A percentile compares a stretch with the other conserved stretches of the same genome.
Conservation (phyloP, 1,139 yeast species). For the Pichia sp. region DNA sequence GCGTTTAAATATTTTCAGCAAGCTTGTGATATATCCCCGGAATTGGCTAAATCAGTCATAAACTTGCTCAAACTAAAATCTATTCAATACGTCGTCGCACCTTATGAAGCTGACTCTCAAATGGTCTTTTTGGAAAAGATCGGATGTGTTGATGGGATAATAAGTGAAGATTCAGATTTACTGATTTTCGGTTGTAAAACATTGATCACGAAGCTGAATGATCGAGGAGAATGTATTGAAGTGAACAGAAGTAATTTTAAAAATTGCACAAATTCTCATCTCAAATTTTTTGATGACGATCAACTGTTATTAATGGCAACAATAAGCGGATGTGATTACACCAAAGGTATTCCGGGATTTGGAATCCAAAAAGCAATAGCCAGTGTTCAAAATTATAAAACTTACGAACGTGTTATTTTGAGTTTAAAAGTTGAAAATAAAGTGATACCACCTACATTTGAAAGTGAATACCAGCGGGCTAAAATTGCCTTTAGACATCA, state of each 20-base stretch:
- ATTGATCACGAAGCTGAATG: conserved; percentile 75
- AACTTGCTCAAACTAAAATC: conserved; percentile 53
- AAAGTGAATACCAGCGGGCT: conserved; percentile 56
- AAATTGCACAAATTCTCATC: conserved; percentile 38
- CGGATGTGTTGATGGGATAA: conserved; percentile 74
- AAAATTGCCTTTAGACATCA: conserved; percentile 78
- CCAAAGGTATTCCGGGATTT: conserved; percentile 73
- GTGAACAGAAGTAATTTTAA: conserved; percentile 48
- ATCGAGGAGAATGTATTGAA: conserved; percentile 67
- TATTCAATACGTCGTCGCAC: conserved; percentile 82
- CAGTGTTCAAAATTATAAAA: conserved; percentile 43
- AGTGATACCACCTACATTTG: conserved; percentile 49
- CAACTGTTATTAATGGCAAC: conserved; percentile 76
- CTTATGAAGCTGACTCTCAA: conserved; percentile 98
- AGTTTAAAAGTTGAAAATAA: conserved; percentile 60
- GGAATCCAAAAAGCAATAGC: conserved; percentile 76
- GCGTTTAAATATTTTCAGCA: conserved; percentile 70
- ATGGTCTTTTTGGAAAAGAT: conserved; percentile 79
- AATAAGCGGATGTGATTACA: conserved; percentile 92
- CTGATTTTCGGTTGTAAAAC: conserved; percentile 77
- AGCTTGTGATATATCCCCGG: conserved; percentile 82
- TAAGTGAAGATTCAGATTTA: conserved; percentile 93
- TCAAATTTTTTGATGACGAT: conserved; percentile 39
- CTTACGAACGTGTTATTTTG: conserved; percentile 46
- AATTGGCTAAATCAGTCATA: conserved; percentile 83